Evolutionary conservation across 2,329 filamentous ascomycete species (phyloP), one percentile per base, ranked within the genome.

Genomic region (Penicillium capsulatum): DNA sequence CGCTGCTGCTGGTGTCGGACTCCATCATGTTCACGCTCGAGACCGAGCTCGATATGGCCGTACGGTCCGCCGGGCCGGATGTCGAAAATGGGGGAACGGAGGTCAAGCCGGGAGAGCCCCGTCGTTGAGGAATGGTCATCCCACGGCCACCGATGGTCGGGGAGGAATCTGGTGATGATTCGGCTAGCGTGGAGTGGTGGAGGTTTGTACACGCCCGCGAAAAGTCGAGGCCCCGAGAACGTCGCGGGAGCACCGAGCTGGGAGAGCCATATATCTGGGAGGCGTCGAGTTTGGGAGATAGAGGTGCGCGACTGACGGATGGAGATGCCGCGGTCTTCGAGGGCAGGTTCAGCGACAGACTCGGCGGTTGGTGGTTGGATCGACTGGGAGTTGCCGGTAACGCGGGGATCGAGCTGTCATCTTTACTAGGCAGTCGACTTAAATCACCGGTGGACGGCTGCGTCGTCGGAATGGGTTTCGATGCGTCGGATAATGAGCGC

Each of bases 161-260:
- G 1, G 90, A 96, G 0, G 88, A 92, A 62, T 94, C 89, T 3
- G 90, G 89, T 4, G 86, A 92, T 1, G 86, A 85, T 61, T 95
- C 87, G 40, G 91, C 90, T 7, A 97, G 77, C 0, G 86, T 97
- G 11, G 91, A 96, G 65, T 97, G 92, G 67, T 97, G 92, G 15
- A 98, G 74, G 60, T 90, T 94, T 8, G 91, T 96, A 47, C 88
- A 92, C 8, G 90, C 90, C 52, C 91, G 79, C 28, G 91, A 91
- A 65, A 95, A 97, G 67, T 97, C 91, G 45, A 96, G 74, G 30
- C 91, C 91, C 40, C 91, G 80, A 19, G 90, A 96, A 45, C 90
- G 83, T 49, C 91, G 81, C 13, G 91, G 91, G 6, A 97, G 76
- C 32, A 94, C 85, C 38, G 90, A 94, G 17, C 86, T 84, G 2